Percentiles rank a stretch among this genome's conserved stretches.
These are phyloP conservation scores for Tylopilus plumbeoviolaceoides DNA, from an alignment of 768 basidiomycete species.

Conservation along the genomic window DNA sequence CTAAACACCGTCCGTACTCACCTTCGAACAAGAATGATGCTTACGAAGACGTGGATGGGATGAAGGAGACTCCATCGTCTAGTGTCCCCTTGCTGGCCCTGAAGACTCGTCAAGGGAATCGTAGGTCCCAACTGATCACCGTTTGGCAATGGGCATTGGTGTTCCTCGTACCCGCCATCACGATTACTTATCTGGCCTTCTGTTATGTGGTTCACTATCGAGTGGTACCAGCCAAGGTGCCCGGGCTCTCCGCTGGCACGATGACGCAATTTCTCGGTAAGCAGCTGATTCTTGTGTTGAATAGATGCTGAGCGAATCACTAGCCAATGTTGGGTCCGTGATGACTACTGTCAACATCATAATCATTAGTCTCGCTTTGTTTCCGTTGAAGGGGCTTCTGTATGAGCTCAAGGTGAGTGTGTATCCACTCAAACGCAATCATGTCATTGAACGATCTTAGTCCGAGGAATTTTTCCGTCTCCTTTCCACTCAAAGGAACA, in stretches of 20 bases:
- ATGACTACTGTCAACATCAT: slow-evolving; percentile 15
- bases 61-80: neutral
- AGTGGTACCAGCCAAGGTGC: slow-evolving; percentile 4
- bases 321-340: slow-evolving; percentile 10
- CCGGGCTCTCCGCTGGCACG: neutral
- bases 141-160: slow-evolving; percentile 5
- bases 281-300: neutral
- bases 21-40: neutral
- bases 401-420: slow-evolving; percentile 9
- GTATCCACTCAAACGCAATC: too few relatives aligned
- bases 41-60: neutral
- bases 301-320: neutral
- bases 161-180: slow-evolving; percentile 2
- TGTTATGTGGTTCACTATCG: slow-evolving; percentile 18
- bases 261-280: slow-evolving; percentile 10
- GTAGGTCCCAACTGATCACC: neutral
- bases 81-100: neutral
- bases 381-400: slow-evolving; percentile 11
- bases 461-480: slow-evolving; percentile 21
- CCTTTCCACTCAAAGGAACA: slow-evolving; percentile 1
- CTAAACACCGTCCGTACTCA: neutral
- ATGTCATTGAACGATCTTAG: neutral
- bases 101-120: neutral
- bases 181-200: slow-evolving; percentile 11
- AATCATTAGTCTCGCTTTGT: slow-evolving; percentile 10